Base-by-base conservation (phyloP, 2,329 filamentous ascomycete species). In the Curvularia verruculosa region DNA sequence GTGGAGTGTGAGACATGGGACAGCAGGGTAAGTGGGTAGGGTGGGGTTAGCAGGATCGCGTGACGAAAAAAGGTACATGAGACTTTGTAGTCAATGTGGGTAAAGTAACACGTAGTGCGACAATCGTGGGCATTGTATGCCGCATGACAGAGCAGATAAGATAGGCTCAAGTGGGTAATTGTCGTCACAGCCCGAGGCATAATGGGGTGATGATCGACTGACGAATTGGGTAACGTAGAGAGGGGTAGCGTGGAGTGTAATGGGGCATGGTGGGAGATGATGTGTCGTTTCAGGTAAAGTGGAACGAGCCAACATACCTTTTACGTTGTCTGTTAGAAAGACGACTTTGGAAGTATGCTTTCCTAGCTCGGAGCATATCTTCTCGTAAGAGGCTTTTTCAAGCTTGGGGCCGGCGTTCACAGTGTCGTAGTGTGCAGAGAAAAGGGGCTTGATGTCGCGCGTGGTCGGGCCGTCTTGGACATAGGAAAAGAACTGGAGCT, bases 281-380 rank as follows among this genome's bases (percentile, higher is more conserved):
- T 58, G 51, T 56, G 49, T 31, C 59, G 60, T 61, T 53, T 63
- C 53, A 60, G 31, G 37, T 51, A 44, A 23, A 45, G 52, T 41
- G 41, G 29, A 23, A 15, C 15, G 18, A 40, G 21, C 29, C 41
- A 37, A 39, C 52, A 49, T 73, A 81, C 79, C 82, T 70, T 84
- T 85, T 44, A 90, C 82, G 70, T 92, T 92, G 77, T 95, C 91
- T 69, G 89, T 94, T 59, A 94, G 78, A 74, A 95, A 95, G n/a
- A 92, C 80, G 80, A 90, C 90, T 54, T 84, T 80, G 10, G 74
- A 75, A 18, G 82, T 74, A 48, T 78, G 66, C 54, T 82, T 78
- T 31, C 58, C 64, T 15, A 84, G 61, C 58, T 80, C 78, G 45
- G 75, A 74, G 46, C 84, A 80, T 64, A 93, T 92, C 66, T 80